Base-by-base conservation (phyloP, 441 rosid species). In the Pelargonium cotyledonis region DNA sequence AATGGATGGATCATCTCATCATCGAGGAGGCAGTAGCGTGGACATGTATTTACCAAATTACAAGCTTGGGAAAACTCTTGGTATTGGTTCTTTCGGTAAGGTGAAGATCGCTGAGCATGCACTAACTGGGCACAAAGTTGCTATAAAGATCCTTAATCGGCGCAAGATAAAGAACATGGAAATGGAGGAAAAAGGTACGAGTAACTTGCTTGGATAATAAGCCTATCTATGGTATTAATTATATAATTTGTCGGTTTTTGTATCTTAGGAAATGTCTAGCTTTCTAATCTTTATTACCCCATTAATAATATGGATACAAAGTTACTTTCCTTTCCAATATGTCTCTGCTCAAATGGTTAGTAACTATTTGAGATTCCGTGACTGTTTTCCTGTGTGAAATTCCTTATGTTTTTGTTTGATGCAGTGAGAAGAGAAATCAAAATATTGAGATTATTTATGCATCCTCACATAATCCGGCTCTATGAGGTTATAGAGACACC, bases 1-100 rank as follows among this genome's bases (percentile, higher is more conserved):
- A 80, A 94, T 94, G 99, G 99, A 95, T 75, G 92, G 86, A 72
- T 70, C 91, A 51, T 71, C 80, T 23, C 26, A 23, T 47, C 80
- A 80, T 73, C 85, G 92, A 68, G 83, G 87, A 47, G 76, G 77
- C 21, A 71, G 79, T 67, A 82, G 84, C 60, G 81, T 77, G 63
- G 96, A 91, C 68, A 73, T 82, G 68, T 71, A 74, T 67, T 75
- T 91, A 65, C 81, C 84, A 23, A 91, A 91, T 79, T 95, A 95
- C 75, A 95, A 86, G 84, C 88, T 95, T 72, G 97, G 96, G 31
- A 91, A 85, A 81, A 95, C 94, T 62, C 92, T 92, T 55, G 99
- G 99, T 65, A 92, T 91, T 70, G 99, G 99, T 66, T 84, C 99
- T 9, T 95, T 95, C 70, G 96, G 99, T 8, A 92, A 95, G 84